A percentile compares a stretch with the other conserved stretches of the same genome.
Conservation (phyloP, 768 basidiomycete genomes). For the Macrocybe gigantea region DNA sequence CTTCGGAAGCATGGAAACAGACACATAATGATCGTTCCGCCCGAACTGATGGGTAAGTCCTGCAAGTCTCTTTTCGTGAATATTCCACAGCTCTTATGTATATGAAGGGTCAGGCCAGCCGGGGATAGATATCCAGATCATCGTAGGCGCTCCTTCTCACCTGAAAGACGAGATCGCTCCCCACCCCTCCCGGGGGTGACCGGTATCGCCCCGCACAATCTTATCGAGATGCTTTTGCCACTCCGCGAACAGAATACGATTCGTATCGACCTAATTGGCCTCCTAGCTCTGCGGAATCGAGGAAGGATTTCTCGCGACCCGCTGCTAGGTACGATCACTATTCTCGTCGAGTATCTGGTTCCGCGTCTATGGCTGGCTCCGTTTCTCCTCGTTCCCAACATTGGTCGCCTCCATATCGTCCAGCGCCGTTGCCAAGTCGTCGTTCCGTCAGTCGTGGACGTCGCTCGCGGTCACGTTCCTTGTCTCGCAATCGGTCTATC, state of each 20-base stretch:
- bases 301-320: background rate
- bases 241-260: slow-evolving; percentile 27
- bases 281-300: too few relatives aligned
- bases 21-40: slow-evolving; percentile 38
- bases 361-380: slow-evolving; percentile 24
- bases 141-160: slow-evolving; percentile 27
- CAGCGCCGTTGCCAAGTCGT: slow-evolving; percentile 10
- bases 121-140: slow-evolving; percentile 23
- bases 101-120: too few relatives aligned
- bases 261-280: slow-evolving; percentile 43
- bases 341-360: slow-evolving; percentile 16
- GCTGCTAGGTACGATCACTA: slow-evolving; percentile 20
- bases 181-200: slow-evolving; percentile 29
- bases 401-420: slow-evolving; percentile 13
- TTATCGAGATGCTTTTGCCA: slow-evolving; percentile 32
- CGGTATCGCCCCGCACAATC: slow-evolving; percentile 43
- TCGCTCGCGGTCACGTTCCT: slow-evolving; percentile 9
- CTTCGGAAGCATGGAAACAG: slow-evolving; percentile 68
- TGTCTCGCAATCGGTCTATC: slow-evolving; percentile 10
- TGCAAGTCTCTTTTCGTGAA: too few relatives aligned
- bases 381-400: slow-evolving; percentile 21
- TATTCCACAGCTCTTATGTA: too few relatives aligned
- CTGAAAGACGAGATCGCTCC: slow-evolving; percentile 31
- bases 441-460: slow-evolving; percentile 14
- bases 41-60: slow-evolving; percentile 35